A percentile compares a stretch with the other conserved stretches of the same genome.
phyloP scores from a whole-genome alignment of 768 basidiomycete species.

The Boletellus ananas region DNA sequence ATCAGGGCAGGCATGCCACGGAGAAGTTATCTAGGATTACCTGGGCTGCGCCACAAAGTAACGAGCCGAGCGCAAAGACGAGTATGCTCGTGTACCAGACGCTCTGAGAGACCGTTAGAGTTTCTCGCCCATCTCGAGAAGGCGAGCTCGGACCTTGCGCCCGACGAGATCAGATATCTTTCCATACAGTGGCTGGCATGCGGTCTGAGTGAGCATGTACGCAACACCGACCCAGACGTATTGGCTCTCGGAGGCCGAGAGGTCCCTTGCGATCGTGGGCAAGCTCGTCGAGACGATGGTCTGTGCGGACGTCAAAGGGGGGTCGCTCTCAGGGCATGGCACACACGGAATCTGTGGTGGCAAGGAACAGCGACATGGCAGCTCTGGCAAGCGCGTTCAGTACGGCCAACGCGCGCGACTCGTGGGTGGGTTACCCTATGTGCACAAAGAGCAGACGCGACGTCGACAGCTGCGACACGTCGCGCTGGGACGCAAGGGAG shows the following conservation, averaged over 20 bases:
- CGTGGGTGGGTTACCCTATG: conserved; percentile 49
- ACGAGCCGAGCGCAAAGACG: conserved; percentile 74
- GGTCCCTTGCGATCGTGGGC: conserved; percentile 72
- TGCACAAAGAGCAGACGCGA: conserved; percentile 58
- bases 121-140: background rate
- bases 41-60: conserved; percentile 72
- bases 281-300: conserved; percentile 80
- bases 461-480: conserved; percentile 42
- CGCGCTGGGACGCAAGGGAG: conserved; percentile 19
- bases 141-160: conserved; percentile 53
- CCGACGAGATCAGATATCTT: conserved; percentile 76
- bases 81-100: conserved; percentile 70
- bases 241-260: conserved; percentile 62
- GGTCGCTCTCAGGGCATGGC: background rate
- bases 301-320: conserved; percentile 25
- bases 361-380: conserved; percentile 76
- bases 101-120: conserved; percentile 38
- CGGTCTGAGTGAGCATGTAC: conserved; percentile 84
- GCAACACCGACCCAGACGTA: conserved; percentile 86
- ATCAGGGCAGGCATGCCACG: conserved; percentile 16
- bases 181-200: conserved; percentile 80
- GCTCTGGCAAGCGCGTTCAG: conserved; percentile 44
- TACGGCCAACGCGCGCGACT: conserved; percentile 2
- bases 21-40: conserved; percentile 35
- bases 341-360: conserved; percentile 80